These are phyloP conservation scores for Aspergillus felis DNA, from an alignment of 2,329 filamentous ascomycete genomes.

Conservation along the genomic window DNA sequence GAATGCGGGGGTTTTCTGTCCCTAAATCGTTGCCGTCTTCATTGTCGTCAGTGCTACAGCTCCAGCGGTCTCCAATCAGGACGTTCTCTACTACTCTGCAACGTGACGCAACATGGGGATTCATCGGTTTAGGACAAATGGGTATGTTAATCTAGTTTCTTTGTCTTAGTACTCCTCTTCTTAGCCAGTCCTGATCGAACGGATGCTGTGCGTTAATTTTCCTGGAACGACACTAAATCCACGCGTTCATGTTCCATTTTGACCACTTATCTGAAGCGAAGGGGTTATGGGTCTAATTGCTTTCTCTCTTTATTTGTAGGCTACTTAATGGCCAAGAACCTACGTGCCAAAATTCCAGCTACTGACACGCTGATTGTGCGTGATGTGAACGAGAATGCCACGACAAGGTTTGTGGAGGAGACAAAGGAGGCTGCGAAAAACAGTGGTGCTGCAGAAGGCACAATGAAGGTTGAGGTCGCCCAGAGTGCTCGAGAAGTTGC, in stretches of 20 bases:
- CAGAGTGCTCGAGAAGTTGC: constrained; percentile 59
- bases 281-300: neutral
- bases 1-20: constrained; percentile 8
- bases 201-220: neutral
- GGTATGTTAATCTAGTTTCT: constrained; percentile 39
- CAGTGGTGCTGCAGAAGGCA: constrained; percentile 26
- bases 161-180: neutral
- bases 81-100: constrained; percentile 47
- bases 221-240: neutral
- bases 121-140: constrained; percentile 60
- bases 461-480: constrained; percentile 53
- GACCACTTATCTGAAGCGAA: neutral
- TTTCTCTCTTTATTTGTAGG: constrained; percentile 41
- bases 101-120: constrained; percentile 52
- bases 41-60: neutral
- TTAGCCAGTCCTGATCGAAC: neutral
- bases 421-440: constrained; percentile 29
- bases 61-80: constrained; percentile 11
- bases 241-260: neutral
- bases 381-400: constrained; percentile 59
- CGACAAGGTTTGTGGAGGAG: constrained; percentile 56
- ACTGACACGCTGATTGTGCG: constrained; percentile 61
- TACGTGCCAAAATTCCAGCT: constrained; percentile 61
- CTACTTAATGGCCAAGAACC: constrained; percentile 69
- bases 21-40: constrained; percentile 4